Base-by-base conservation (phyloP, 352 stramenopile genomes). In the Blastocystis sp. region DNA sequence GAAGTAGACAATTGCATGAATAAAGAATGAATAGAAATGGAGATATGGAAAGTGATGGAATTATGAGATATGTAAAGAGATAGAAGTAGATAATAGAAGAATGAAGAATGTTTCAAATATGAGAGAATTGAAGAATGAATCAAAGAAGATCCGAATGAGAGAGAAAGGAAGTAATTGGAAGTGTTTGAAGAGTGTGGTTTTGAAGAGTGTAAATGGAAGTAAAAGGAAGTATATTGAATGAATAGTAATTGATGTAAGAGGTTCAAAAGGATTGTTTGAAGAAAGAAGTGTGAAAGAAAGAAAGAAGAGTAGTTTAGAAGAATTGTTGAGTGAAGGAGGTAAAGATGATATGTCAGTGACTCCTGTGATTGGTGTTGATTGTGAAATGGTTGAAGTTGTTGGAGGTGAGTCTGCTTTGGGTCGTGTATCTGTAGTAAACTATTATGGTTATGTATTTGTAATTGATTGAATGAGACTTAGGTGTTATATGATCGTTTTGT, bases 331-430 rank as follows among this genome's bases (percentile, higher is more conserved):
- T 78, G 24, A 43, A 14, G 66, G 57, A 35, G 66, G 66, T 27
- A 59, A 39, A 35, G 66, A 51, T 0, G 66, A 24, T 3, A 39
- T 9, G 19, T 54, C 32, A 35, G 6, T 43, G n/a, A 88, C 83
- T n/a, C 83, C 43, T 11, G 65, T 89, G 42, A 61, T 95, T 61
- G 90, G 89, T 0, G 59, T 96, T 42, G 91, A 95, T 67, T 94
- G 92, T 77, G 93, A 95, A 89, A 94, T 95, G 91, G 93, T 96
- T 0, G 92, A 91, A 24, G 90, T 94, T 12, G 92, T 90, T 57
- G 73, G 89, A 29, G 92, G 92, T 3, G 51, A 88, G 19, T 65
- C 80, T 29, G 90, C 89, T 5, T 89, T 95, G 1, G 93, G 92
- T 5, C 89, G 92, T 37, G 91, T 94, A 11, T 91, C 89, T 19